A percentile compares a stretch with the other conserved stretches of the same genome.
These are phyloP conservation scores for Phtheirospermum japonicum DNA, from an alignment of 257 asterid genomes.

Conservation along the genomic window DNA sequence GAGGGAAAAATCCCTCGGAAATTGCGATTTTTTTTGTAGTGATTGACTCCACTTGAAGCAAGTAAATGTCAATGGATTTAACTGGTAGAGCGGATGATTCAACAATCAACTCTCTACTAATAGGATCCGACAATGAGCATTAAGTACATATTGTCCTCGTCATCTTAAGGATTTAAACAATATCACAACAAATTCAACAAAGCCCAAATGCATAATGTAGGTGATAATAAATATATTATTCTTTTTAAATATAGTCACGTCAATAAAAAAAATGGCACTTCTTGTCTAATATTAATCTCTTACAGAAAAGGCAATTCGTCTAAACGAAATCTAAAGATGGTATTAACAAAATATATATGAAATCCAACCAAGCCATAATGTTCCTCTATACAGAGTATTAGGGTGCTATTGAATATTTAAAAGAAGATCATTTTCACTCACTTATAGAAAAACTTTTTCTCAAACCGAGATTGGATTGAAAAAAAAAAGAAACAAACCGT, in stretches of 20 bases:
- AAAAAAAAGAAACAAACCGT: too few species aligned
- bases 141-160: slow-evolving; percentile 73
- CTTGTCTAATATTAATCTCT: too few species aligned
- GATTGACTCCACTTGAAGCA: slow-evolving; percentile 82
- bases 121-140: slow-evolving; percentile 65
- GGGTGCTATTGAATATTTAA: neutral
- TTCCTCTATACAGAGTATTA: neutral
- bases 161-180: slow-evolving; percentile 30
- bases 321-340: neutral
- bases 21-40: too few species aligned
- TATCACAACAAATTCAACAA: slow-evolving; percentile 3
- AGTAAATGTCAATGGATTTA: slow-evolving; percentile 72
- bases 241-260: neutral
- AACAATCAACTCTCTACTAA: slow-evolving; percentile 71
- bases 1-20: too few species aligned
- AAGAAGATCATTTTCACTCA: too few species aligned
- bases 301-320: neutral
- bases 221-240: too few species aligned
- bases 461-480: too few species aligned
- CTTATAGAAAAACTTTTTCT: too few species aligned
- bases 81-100: slow-evolving; percentile 72
- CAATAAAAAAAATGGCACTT: too few species aligned
- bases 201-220: slow-evolving; percentile 20
- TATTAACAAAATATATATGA: neutral
- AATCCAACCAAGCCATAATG: neutral